Evolutionary conservation across 176 grass and related monocot species (phyloP).

Genomic region (Ensete glaucum): DNA sequence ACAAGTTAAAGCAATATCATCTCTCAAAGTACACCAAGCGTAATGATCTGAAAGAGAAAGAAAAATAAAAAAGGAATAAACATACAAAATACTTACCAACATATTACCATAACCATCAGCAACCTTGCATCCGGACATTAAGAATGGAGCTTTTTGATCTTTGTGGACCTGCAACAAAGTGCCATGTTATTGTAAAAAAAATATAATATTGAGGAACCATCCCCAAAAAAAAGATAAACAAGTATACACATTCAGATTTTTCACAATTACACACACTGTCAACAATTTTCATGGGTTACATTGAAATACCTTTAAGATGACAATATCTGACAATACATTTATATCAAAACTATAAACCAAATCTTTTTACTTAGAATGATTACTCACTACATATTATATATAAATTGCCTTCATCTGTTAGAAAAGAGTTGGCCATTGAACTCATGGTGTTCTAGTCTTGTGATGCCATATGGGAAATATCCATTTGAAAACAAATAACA

Average conservation of each 20-base stretch:
- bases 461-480: not conserved
- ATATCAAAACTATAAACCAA: not conserved
- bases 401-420: too few relatives aligned
- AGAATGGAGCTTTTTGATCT: constrained; percentile 74
- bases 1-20: too few relatives aligned
- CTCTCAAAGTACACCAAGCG: too few relatives aligned
- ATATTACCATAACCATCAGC: constrained; percentile 89
- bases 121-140: constrained; percentile 98
- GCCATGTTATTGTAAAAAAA: constrained; percentile 11
- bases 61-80: too few relatives aligned
- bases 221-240: too few relatives aligned
- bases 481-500: not conserved
- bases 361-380: not conserved
- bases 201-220: too few relatives aligned
- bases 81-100: constrained; percentile 47
- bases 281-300: not conserved
- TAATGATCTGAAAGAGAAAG: not conserved
- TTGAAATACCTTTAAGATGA: not conserved
- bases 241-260: too few relatives aligned
- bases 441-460: not conserved
- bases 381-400: not conserved
- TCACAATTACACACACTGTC: too few relatives aligned
- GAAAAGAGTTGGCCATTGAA: not conserved
- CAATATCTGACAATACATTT: not conserved
- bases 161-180: constrained; percentile 54